phyloP scores from a whole-genome alignment of 1,284 basidiomycete genomes.

The Sutorius eximius region DNA sequence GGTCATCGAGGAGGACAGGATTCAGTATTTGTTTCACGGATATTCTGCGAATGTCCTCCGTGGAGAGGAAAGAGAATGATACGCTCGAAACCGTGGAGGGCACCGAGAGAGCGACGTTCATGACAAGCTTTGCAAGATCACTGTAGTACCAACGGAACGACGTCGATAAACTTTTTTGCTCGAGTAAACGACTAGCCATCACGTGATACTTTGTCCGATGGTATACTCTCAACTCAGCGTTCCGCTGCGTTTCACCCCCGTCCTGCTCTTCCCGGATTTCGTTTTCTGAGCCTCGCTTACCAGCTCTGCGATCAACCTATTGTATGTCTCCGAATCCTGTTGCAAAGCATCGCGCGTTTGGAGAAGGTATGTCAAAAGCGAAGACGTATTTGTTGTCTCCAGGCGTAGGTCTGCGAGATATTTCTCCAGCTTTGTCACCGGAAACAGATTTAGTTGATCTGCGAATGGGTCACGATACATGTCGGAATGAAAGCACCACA shows the following conservation, averaged over 20 bases:
- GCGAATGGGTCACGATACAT: conserved; percentile 5
- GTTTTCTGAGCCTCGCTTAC: conserved; percentile 82
- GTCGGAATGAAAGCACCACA: conserved; percentile 6
- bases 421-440: conserved; percentile 63
- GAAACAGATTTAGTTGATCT: conserved; percentile 74
- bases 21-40: conserved; percentile 98
- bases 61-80: conserved; percentile 93
- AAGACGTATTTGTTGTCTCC: conserved; percentile 72
- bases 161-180: conserved; percentile 16
- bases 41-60: conserved; percentile 90
- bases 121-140: conserved; percentile 34
- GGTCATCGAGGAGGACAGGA: conserved; percentile 89
- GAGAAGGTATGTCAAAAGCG: conserved; percentile 74
- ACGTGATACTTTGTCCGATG: conserved; percentile 14
- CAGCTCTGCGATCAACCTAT: conserved; percentile 76
- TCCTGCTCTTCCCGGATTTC: conserved; percentile 59
- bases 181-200: conserved; percentile 7
- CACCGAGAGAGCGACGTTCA: conserved; percentile 93
- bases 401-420: conserved; percentile 64
- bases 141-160: no score
- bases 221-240: conserved; percentile 33
- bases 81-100: conserved; percentile 83
- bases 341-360: conserved; percentile 82
- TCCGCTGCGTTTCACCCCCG: conserved; percentile 50
- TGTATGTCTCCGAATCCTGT: conserved; percentile 86